Conservation (phyloP, 441 rosid species). For the Omphalea diandra region DNA sequence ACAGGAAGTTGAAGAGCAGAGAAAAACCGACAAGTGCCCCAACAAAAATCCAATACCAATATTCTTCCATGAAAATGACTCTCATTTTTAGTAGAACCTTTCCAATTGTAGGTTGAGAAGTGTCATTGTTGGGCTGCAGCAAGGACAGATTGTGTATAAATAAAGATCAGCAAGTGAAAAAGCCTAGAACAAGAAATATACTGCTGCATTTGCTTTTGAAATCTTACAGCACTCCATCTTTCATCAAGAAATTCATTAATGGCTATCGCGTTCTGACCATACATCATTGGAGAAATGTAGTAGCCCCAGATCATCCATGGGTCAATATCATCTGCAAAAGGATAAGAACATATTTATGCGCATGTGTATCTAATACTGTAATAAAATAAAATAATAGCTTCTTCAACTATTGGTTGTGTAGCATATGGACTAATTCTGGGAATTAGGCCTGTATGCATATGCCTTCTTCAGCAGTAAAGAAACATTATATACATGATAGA, state of each 20-base stretch:
- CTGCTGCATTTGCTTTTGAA: neutral
- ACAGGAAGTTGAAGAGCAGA: constrained; percentile 53
- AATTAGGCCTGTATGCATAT: too few relatives aligned
- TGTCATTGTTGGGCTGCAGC: constrained; percentile 38
- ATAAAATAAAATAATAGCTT: neutral
- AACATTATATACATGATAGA: neutral
- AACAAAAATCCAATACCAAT: constrained; percentile 63
- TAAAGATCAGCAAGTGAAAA: constrained; percentile 7
- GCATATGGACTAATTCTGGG: neutral
- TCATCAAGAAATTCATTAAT: constrained; percentile 81
- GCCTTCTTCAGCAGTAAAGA: neutral
- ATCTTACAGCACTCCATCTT: constrained; percentile 77
- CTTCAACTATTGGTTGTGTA: neutral
- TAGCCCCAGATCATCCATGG: constrained; percentile 91
- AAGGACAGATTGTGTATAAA: neutral
- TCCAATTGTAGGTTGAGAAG: constrained; percentile 43
- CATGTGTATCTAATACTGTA: neutral
- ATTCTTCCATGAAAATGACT: constrained; percentile 54
- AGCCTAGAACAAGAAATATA: neutral
- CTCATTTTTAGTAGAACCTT: constrained; percentile 47
- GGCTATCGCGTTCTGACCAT: constrained; percentile 86
- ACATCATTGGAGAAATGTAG: constrained; percentile 86
- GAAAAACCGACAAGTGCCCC: constrained; percentile 55
- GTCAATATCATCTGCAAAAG: constrained; percentile 57
- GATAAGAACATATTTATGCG: neutral